A percentile compares a stretch with the other conserved stretches of the same genome.
Conservation (phyloP, 1,284 basidiomycete genomes). For the Ustilago trichophora region DNA sequence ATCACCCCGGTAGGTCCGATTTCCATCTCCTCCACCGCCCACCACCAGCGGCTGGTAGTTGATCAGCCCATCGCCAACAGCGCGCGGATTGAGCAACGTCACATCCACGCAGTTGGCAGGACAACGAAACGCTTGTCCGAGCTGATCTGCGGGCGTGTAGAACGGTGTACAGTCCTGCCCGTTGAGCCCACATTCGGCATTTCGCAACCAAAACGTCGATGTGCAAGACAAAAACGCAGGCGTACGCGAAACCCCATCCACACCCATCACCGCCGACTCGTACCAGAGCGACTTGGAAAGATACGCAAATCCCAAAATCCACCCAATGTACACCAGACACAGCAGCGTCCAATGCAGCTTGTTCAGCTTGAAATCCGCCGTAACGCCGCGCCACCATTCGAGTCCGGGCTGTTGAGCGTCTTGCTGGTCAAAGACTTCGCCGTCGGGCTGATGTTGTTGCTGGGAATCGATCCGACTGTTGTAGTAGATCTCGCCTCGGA, state of each 20-base stretch:
- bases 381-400: conserved; percentile 28
- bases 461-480: no score
- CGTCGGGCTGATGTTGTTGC: no score
- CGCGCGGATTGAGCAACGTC: conserved; percentile 77
- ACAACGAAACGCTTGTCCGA: conserved; percentile 75
- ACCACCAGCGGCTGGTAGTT: conserved; percentile 80
- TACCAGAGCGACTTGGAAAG: conserved; percentile 58
- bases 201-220: conserved; percentile 63
- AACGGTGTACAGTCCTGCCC: conserved; percentile 77
- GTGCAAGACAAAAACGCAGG: conserved; percentile 52
- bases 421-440: no score
- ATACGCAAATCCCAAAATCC: conserved; percentile 57
- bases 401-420: conserved; percentile 15
- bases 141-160: conserved; percentile 71
- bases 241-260: conserved; percentile 12
- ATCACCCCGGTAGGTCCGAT: conserved; percentile 76
- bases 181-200: conserved; percentile 75
- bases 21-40: conserved; percentile 75
- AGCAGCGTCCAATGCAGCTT: conserved; percentile 55
- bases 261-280: conserved; percentile 23
- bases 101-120: conserved; percentile 77
- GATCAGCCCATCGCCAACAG: conserved; percentile 76
- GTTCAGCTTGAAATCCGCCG: conserved; percentile 42
- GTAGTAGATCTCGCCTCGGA: no score
- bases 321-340: conserved; percentile 44